Conservation (phyloP, 495 filamentous ascomycete genomes). For the Parachaetomium inaequale region DNA sequence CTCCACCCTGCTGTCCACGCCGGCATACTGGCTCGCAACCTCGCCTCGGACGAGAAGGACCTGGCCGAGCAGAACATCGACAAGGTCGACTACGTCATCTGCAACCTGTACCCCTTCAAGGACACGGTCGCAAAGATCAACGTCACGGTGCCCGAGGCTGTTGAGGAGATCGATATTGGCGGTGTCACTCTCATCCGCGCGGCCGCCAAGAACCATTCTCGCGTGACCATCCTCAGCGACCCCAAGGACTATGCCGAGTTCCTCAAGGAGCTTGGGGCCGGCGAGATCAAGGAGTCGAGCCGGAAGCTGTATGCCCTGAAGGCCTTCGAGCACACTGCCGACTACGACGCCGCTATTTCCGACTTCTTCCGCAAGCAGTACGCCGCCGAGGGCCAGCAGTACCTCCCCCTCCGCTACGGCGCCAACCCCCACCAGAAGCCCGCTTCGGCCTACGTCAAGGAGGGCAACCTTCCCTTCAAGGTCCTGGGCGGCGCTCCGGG, state of each 20-base stretch:
- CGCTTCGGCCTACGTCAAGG: slow-evolving; percentile 72
- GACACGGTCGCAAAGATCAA: slow-evolving; percentile 95
- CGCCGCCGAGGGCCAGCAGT: slow-evolving; percentile 75
- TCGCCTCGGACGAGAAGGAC: slow-evolving; percentile 91
- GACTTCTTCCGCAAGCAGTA: slow-evolving; percentile 98
- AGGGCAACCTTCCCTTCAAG: slow-evolving; percentile 84
- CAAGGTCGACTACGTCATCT: slow-evolving; percentile 97
- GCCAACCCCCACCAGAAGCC: slow-evolving; percentile 98
- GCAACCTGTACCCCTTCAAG: slow-evolving; percentile 98
- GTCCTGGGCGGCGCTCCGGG: slow-evolving; percentile 89
- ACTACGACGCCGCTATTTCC: slow-evolving; percentile 91
- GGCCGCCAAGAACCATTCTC: slow-evolving; percentile 93
- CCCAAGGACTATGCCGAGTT: slow-evolving; percentile 91
- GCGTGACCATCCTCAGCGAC: slow-evolving; percentile 93
- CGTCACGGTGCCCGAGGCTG: slow-evolving; percentile 91
- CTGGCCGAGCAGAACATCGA: slow-evolving; percentile 93
- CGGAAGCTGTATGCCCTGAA: slow-evolving; percentile 88
- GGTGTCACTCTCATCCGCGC: slow-evolving; percentile 95
- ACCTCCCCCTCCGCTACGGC: slow-evolving; percentile 86
- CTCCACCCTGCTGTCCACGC: slow-evolving; percentile 94
- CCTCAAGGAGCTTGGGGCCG: slow-evolving; percentile 80
- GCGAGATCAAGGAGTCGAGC: slow-evolving; percentile 77
- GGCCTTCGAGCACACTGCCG: slow-evolving; percentile 97
- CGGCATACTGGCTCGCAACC: slow-evolving; percentile 85
- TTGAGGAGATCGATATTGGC: slow-evolving; percentile 98